These are phyloP conservation scores for Cytospora paraplurivora DNA, from an alignment of 2,329 filamentous ascomycete species.

Conservation along the genomic window DNA sequence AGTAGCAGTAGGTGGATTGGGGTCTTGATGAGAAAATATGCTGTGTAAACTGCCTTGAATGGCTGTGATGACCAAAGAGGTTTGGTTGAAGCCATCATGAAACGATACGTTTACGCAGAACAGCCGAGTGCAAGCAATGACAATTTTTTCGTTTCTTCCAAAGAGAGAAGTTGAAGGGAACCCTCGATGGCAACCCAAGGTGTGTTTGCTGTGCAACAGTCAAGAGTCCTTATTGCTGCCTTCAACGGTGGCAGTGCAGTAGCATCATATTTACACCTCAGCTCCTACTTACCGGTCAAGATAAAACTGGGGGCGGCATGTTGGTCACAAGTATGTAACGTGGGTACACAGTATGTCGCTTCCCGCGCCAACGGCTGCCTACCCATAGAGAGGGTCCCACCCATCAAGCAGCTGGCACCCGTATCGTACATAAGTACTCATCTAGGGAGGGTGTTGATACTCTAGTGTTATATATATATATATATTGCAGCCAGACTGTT, in stretches of 20 bases:
- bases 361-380: neutral
- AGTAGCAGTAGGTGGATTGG: constrained; percentile 22
- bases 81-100: constrained; percentile 3
- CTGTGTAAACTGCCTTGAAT: constrained; percentile 17
- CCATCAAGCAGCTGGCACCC: neutral
- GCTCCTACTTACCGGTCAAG: neutral
- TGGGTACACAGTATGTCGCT: neutral
- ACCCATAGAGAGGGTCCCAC: neutral
- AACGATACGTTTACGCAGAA: neutral
- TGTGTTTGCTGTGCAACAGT: neutral
- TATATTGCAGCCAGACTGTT: no score
- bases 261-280: neutral
- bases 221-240: neutral
- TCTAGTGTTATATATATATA: neutral
- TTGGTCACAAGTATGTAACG: neutral
- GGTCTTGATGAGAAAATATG: constrained; percentile 13
- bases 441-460: neutral
- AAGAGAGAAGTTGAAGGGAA: neutral
- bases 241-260: neutral
- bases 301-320: neutral
- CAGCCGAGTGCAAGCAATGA: neutral
- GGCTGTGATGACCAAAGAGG: constrained; percentile 16
- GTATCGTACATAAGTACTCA: neutral
- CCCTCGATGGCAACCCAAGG: neutral
- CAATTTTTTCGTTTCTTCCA: neutral